Evolutionary conservation across 1,139 yeast genomes (phyloP).

Genomic region (Geotrichum citri-aurantii): DNA sequence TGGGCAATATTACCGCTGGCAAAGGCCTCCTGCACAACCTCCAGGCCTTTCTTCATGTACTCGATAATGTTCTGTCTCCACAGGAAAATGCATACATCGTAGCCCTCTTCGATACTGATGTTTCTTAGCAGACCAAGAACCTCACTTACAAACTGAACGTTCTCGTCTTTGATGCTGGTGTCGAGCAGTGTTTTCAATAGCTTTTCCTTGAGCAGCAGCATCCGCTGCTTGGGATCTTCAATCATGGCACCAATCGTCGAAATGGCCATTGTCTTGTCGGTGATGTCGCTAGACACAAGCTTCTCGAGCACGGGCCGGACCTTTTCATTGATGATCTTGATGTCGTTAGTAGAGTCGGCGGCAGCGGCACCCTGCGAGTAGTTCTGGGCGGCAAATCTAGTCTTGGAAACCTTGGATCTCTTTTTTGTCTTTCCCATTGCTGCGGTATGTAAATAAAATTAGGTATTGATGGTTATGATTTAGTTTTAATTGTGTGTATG

Average conservation of each 20-base stretch:
- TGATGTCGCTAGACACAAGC: constrained; percentile 55
- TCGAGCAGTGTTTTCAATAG: constrained; percentile 59
- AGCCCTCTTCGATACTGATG: constrained; percentile 81
- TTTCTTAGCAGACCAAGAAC: constrained; percentile 77
- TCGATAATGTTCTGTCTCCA: constrained; percentile 79
- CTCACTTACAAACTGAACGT: constrained; percentile 72
- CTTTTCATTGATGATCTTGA: constrained; percentile 47
- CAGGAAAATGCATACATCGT: constrained; percentile 64
- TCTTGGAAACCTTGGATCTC: constrained; percentile 54
- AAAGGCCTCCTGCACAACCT: constrained; percentile 39
- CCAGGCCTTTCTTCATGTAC: constrained; percentile 47
- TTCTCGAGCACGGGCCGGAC: constrained; percentile 64
- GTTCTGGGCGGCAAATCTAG: constrained; percentile 29
- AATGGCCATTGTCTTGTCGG: constrained; percentile 74
- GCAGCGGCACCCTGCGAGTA: constrained; percentile 30
- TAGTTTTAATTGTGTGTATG: too few relatives aligned
- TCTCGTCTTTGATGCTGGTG: constrained; percentile 57
- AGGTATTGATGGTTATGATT: background rate
- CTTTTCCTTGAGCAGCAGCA: constrained; percentile 60
- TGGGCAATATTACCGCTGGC: constrained; percentile 13
- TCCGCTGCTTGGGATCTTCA: constrained; percentile 63
- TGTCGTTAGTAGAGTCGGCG: constrained; percentile 40
- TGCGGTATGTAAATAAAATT: background rate
- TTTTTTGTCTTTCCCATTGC: constrained; percentile 75
- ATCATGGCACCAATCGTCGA: constrained; percentile 65